These are phyloP conservation scores for Yamadazyma paraphyllophila DNA, from an alignment of 805 yeast species.

Conservation along the genomic window DNA sequence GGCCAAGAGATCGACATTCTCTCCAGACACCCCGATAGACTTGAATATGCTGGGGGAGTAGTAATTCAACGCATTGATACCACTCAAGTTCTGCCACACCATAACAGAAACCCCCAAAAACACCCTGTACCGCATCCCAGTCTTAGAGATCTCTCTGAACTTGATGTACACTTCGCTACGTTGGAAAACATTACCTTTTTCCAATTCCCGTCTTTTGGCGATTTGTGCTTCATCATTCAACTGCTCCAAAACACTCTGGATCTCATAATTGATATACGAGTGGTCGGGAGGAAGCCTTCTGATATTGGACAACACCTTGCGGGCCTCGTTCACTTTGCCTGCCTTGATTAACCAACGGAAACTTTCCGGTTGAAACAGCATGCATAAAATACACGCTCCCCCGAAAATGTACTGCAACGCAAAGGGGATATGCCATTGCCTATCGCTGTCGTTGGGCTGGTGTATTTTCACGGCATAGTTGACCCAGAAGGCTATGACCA, in stretches of 20 bases:
- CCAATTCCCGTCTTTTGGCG: neutral
- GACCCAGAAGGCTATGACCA: constrained; percentile 68
- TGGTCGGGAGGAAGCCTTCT: constrained; percentile 17
- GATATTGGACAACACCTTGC: constrained; percentile 46
- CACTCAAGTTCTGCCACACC: constrained; percentile 7
- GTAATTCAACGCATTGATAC: constrained; percentile 39
- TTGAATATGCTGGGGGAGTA: constrained; percentile 67
- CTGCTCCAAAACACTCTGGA: constrained; percentile 5
- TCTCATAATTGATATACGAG: constrained; percentile 6
- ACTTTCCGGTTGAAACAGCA: constrained; percentile 77
- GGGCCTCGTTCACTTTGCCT: constrained; percentile 55
- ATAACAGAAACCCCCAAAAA: constrained; percentile 4
- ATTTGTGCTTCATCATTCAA: neutral
- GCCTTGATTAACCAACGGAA: constrained; percentile 76
- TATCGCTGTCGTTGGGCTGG: constrained; percentile 36
- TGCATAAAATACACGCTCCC: constrained; percentile 61
- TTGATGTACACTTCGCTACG: constrained; percentile 1
- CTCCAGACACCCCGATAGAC: constrained; percentile 4
- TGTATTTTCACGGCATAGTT: constrained; percentile 73
- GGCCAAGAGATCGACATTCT: constrained; percentile 6
- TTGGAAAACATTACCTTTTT: neutral
- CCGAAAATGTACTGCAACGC: constrained; percentile 59
- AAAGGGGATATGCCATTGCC: constrained; percentile 67
- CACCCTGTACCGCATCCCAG: constrained; percentile 4
- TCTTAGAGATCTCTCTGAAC: constrained; percentile 1